Evolutionary conservation across 768 basidiomycete genomes (phyloP).

Genomic region (Exsudoporus frostii): DNA sequence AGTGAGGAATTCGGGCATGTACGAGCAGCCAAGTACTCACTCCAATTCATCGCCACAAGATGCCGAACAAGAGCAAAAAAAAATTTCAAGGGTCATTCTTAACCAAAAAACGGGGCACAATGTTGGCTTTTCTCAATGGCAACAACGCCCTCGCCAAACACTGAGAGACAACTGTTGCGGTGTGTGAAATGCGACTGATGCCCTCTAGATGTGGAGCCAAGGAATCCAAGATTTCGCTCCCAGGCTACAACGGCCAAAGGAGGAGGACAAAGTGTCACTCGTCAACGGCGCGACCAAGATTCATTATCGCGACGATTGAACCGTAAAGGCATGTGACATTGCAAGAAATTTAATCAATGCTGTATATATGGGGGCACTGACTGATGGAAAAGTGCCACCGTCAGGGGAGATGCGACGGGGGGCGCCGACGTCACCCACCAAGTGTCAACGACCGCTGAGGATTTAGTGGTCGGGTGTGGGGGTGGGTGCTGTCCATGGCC

Average conservation of each 20-base stretch:
- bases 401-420: background rate
- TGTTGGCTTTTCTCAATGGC: background rate
- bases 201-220: background rate
- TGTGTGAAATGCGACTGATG: background rate
- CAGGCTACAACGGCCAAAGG: background rate
- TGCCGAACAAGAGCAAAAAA: background rate
- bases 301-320: background rate
- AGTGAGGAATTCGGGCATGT: background rate
- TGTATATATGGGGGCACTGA: background rate
- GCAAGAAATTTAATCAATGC: background rate
- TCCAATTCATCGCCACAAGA: background rate
- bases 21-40: background rate
- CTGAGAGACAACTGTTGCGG: background rate
- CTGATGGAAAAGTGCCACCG: background rate
- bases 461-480: constrained; percentile 2
- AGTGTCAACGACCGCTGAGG: constrained; percentile 3
- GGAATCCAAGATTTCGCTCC: background rate
- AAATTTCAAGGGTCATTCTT: background rate
- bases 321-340: background rate
- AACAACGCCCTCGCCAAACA: background rate
- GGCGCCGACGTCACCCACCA: background rate
- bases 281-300: background rate
- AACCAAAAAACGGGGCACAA: background rate
- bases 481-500: background rate
- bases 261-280: background rate